Conservation (phyloP, 768 basidiomycete species). For the Kwoniella pini region DNA sequence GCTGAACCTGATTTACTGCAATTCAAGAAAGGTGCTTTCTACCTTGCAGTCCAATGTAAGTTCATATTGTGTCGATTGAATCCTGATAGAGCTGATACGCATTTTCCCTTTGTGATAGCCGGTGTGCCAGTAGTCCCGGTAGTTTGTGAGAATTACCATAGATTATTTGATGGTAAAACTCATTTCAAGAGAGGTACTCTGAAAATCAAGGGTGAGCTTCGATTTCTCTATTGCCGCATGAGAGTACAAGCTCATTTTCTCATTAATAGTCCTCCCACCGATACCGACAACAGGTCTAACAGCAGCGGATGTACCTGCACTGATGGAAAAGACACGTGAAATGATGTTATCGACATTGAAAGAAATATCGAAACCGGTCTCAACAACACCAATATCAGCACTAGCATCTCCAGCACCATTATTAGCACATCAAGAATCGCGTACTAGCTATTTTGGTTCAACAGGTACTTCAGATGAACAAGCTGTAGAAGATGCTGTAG, state of each 20-base stretch:
- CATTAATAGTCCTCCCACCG: constrained; percentile 75
- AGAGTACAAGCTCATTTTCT: constrained; percentile 1
- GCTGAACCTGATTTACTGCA: constrained; percentile 70
- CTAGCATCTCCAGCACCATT: constrained; percentile 18
- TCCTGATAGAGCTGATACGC: constrained; percentile 7
- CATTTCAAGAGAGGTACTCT: constrained; percentile 71
- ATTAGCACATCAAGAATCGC: constrained; percentile 17
- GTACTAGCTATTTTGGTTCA: constrained; percentile 11
- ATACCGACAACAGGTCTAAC: constrained; percentile 73
- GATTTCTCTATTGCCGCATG: not conserved
- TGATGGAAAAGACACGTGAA: constrained; percentile 69
- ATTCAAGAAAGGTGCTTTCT: constrained; percentile 97
- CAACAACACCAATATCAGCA: constrained; percentile 7
- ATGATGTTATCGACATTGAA: constrained; percentile 75
- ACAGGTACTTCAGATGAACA: constrained; percentile 6
- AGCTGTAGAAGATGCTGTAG: constrained; percentile 23
- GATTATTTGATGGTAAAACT: constrained; percentile 72
- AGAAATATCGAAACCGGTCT: constrained; percentile 61
- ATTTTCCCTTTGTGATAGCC: constrained; percentile 54
- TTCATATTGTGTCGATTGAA: not conserved
- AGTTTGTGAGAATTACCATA: constrained; percentile 89
- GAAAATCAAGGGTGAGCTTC: constrained; percentile 71
- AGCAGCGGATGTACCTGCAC: constrained; percentile 66
- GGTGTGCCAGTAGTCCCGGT: constrained; percentile 87
- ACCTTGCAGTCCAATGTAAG: constrained; percentile 74